Percentiles rank a stretch among this genome's conserved stretches.
Evolutionary conservation across 1,284 basidiomycete species (phyloP).

Genomic region (Trametes sp.): DNA sequence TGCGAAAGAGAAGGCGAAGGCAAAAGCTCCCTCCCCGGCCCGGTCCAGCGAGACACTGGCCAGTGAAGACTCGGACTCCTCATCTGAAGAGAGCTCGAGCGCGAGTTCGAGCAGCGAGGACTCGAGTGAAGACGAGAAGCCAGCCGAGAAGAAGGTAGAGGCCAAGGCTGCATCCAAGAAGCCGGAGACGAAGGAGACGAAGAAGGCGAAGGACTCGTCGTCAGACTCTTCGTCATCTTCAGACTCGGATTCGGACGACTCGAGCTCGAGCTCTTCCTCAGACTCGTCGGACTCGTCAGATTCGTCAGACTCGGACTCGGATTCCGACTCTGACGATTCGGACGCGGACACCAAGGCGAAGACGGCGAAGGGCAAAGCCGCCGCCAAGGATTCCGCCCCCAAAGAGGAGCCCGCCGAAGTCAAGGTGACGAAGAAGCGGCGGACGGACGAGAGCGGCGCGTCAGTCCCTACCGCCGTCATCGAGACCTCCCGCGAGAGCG

Average conservation of each 20-base stretch:
- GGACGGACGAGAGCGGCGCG: constrained; percentile 56
- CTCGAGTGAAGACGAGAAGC: constrained; percentile 5
- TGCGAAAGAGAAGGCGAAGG: neutral
- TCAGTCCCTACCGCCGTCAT: constrained; percentile 54
- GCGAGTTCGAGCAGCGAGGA: constrained; percentile 15
- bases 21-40: constrained; percentile 23
- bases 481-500: constrained; percentile 23
- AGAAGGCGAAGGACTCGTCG: constrained; percentile 28
- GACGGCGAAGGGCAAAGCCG: constrained; percentile 12
- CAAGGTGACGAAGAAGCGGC: constrained; percentile 64
- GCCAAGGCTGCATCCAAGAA: constrained; percentile 18
- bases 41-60: constrained; percentile 39
- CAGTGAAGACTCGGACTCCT: constrained; percentile 28
- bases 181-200: constrained; percentile 9
- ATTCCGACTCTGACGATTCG: constrained; percentile 35
- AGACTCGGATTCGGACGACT: too few species aligned
- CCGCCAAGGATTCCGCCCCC: neutral
- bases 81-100: constrained; percentile 12
- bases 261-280: too few species aligned
- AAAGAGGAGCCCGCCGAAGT: constrained; percentile 16
- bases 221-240: constrained; percentile 29
- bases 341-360: constrained; percentile 25
- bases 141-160: constrained; percentile 5
- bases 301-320: constrained; percentile 38
- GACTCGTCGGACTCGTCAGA: constrained; percentile 27